These are phyloP conservation scores for Cryptomeria japonica DNA, from an alignment of 75 land plant species.

Conservation along the genomic window DNA sequence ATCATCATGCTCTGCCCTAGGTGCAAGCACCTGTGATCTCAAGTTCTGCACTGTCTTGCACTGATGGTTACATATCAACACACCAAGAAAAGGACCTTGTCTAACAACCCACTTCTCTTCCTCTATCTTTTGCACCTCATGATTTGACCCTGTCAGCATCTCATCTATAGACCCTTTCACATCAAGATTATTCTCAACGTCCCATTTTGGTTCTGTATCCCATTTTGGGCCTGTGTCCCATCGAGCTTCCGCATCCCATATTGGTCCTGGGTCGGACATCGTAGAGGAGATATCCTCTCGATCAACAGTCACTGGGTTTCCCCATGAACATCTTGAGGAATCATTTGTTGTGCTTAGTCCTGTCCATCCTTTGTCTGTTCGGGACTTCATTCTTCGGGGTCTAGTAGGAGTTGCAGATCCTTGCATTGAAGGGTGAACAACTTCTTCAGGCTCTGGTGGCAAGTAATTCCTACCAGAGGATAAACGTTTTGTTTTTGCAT, in stretches of 20 bases:
- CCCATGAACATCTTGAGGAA: slow-evolving; percentile 53
- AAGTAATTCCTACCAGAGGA: slow-evolving; percentile 53
- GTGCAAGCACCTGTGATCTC: slow-evolving; percentile 84
- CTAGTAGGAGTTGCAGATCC: slow-evolving; percentile 67
- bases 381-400: slow-evolving; percentile 76
- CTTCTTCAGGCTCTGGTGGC: slow-evolving; percentile 66
- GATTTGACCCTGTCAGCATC: slow-evolving; percentile 16
- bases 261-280: slow-evolving; percentile 72
- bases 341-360: slow-evolving; percentile 53
- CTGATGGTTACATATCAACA: slow-evolving; percentile 88
- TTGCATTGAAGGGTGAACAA: slow-evolving; percentile 58
- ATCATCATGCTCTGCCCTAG: slow-evolving; percentile 89
- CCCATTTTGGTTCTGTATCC: slow-evolving; percentile 56
- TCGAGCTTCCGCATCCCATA: slow-evolving; percentile 70
- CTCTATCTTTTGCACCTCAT: slow-evolving; percentile 25
- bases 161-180: slow-evolving; percentile 61
- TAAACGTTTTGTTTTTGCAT: slow-evolving; percentile 75
- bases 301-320: slow-evolving; percentile 40
- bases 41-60: slow-evolving; percentile 89
- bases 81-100: slow-evolving; percentile 73
- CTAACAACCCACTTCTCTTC: slow-evolving; percentile 81
- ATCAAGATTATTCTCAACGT: slow-evolving; percentile 49
- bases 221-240: slow-evolving; percentile 62
- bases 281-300: slow-evolving; percentile 80
- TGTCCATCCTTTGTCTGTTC: slow-evolving; percentile 76